Conservation (phyloP, 495 filamentous ascomycete species). For the Penicillium coprophilum region DNA sequence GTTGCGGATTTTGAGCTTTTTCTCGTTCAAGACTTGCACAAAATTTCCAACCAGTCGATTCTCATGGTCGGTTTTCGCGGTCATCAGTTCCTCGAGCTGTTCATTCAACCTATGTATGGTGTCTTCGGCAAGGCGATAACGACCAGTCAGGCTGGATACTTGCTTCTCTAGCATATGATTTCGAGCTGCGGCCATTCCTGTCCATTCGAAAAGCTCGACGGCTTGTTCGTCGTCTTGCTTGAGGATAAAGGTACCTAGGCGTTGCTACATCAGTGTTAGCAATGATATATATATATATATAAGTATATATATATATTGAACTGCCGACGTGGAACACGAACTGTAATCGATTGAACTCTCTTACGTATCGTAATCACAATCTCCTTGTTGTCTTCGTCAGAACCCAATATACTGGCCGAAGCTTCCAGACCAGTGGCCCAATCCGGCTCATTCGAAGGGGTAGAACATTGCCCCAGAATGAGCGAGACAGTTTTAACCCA, state of each 20-base stretch:
- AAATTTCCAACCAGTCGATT: conserved; percentile 70
- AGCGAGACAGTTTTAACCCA: conserved; percentile 53
- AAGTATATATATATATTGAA: too few species aligned
- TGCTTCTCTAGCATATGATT: conserved; percentile 44
- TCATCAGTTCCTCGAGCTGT: conserved; percentile 64
- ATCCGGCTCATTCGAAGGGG: conserved; percentile 12
- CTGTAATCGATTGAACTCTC: conserved; percentile 57
- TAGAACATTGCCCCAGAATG: conserved; percentile 29
- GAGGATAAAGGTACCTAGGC: conserved; percentile 65
- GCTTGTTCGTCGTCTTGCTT: conserved; percentile 60
- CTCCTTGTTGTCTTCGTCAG: conserved; percentile 34
- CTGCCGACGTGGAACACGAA: conserved; percentile 24
- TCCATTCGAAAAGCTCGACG: conserved; percentile 74
- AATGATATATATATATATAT: not conserved
- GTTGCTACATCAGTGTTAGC: conserved; percentile 51
- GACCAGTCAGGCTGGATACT: conserved; percentile 47
- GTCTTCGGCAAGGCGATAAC: conserved; percentile 43
- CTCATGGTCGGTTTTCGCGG: conserved; percentile 67
- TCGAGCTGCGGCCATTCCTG: conserved; percentile 49
- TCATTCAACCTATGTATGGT: conserved; percentile 52
- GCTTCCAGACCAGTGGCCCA: conserved; percentile 34
- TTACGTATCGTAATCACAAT: conserved; percentile 56
- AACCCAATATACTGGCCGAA: conserved; percentile 32
- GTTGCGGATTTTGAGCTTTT: conserved; percentile 88
- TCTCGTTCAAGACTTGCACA: conserved; percentile 71